A percentile compares a stretch with the other conserved stretches of the same genome.
phyloP scores from a whole-genome alignment of 345 rosid species.

The Camelina hispida region DNA sequence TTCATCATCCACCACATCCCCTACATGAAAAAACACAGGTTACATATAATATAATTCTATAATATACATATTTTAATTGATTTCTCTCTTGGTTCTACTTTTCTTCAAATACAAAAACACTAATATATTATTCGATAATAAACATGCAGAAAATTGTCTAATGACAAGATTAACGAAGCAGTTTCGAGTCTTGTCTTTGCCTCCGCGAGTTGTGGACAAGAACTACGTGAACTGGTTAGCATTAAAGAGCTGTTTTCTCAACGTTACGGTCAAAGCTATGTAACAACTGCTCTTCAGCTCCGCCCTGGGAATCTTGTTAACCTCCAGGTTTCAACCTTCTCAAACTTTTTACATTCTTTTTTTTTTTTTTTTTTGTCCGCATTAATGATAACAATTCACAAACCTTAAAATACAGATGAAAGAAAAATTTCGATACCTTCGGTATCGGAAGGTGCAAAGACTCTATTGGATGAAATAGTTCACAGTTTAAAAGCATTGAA shows the following conservation, averaged over 20 bases:
- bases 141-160: no score
- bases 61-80: no score
- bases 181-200: no score
- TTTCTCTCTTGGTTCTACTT: no score
- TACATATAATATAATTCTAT: no score
- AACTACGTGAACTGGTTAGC: slow-evolving; percentile 67
- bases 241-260: slow-evolving; percentile 70
- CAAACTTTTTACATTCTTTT: neutral
- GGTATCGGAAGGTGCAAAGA: slow-evolving; percentile 60
- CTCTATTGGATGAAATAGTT: slow-evolving; percentile 61
- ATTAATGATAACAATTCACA: neutral
- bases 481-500: slow-evolving; percentile 53
- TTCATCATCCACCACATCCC: no score
- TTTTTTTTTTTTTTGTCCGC: neutral
- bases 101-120: no score
- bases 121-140: no score
- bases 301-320: slow-evolving; percentile 73
- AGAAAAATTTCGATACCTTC: slow-evolving; percentile 53
- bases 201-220: slow-evolving; percentile 74
- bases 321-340: slow-evolving; percentile 54
- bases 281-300: slow-evolving; percentile 58
- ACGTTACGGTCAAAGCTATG: slow-evolving; percentile 69
- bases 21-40: no score
- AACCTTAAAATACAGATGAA: slow-evolving; percentile 48
- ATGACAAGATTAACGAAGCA: no score